Conservation (phyloP, 2,329 filamentous ascomycete species). For the Bipolaris zeicola region DNA sequence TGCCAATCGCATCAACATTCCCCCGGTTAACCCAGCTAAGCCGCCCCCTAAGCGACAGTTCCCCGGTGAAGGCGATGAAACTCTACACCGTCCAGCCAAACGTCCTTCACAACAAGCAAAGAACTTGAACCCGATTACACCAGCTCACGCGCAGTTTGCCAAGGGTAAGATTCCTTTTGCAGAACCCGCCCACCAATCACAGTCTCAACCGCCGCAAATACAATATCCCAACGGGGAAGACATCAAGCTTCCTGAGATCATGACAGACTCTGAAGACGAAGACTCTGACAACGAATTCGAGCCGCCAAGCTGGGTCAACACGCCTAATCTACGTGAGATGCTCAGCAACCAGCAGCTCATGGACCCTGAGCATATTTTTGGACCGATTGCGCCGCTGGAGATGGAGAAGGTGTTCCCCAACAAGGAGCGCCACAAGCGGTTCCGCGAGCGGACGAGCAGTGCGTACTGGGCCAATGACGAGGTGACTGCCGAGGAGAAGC, state of each 20-base stretch:
- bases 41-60: slow-evolving; percentile 74
- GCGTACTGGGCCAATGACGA: slow-evolving; percentile 90
- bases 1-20: slow-evolving; percentile 55
- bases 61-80: slow-evolving; percentile 71
- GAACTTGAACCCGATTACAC: slow-evolving; percentile 50
- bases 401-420: slow-evolving; percentile 90
- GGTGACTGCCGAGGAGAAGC: slow-evolving; percentile 86
- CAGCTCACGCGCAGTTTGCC: slow-evolving; percentile 73
- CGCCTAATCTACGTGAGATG: slow-evolving; percentile 76
- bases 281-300: slow-evolving; percentile 69
- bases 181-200: slow-evolving; percentile 57
- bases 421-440: slow-evolving; percentile 84
- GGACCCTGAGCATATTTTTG: slow-evolving; percentile 86
- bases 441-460: slow-evolving; percentile 87
- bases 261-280: slow-evolving; percentile 91
- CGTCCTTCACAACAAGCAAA: slow-evolving; percentile 51
- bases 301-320: slow-evolving; percentile 85
- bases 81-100: slow-evolving; percentile 53
- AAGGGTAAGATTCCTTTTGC: slow-evolving; percentile 92
- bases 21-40: slow-evolving; percentile 71
- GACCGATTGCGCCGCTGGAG: slow-evolving; percentile 81
- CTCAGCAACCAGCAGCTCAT: slow-evolving; percentile 82
- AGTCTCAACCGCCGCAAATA: slow-evolving; percentile 64
- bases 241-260: slow-evolving; percentile 92
- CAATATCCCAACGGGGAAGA: slow-evolving; percentile 86